A percentile compares a stretch with the other conserved stretches of the same genome.
These are phyloP conservation scores for Acidiella bohemica DNA, from an alignment of 495 filamentous ascomycete species.

Conservation along the genomic window DNA sequence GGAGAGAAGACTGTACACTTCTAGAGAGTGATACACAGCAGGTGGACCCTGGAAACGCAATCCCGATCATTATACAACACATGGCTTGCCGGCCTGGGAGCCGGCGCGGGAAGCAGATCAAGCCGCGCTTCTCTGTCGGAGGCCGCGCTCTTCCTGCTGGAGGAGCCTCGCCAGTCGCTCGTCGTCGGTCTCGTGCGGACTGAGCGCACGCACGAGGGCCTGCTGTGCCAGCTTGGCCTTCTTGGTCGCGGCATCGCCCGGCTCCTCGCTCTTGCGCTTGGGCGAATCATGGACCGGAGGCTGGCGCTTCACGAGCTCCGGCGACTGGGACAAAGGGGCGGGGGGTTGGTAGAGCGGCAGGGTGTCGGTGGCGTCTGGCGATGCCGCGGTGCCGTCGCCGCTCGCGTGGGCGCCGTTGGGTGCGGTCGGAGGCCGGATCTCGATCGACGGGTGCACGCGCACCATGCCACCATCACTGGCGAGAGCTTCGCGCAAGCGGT, in stretches of 20 bases:
- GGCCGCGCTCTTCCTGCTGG: slow-evolving; percentile 45
- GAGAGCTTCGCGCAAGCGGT: slow-evolving; percentile 1
- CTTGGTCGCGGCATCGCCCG: slow-evolving; percentile 2
- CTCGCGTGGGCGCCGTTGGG: neutral
- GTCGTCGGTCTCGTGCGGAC: slow-evolving; percentile 26
- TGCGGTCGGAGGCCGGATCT: neutral
- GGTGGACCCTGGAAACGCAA: no score
- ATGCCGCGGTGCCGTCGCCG: neutral
- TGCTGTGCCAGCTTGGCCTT: slow-evolving; percentile 4
- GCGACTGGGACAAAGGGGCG: slow-evolving; percentile 9
- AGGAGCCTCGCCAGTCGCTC: slow-evolving; percentile 45
- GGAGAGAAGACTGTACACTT: no score
- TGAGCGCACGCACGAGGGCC: slow-evolving; percentile 6
- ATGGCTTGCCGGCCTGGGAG: no score
- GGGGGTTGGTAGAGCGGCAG: slow-evolving; percentile 16
- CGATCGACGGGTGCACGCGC: neutral
- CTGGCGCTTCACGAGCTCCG: slow-evolving; percentile 7
- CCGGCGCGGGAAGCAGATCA: no score
- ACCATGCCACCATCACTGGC: neutral
- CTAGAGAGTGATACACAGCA: no score
- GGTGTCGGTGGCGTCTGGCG: slow-evolving; percentile 1
- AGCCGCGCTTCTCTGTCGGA: slow-evolving; percentile 40
- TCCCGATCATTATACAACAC: no score
- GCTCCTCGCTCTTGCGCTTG: slow-evolving; percentile 4
- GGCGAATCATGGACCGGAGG: slow-evolving; percentile 1